These are phyloP conservation scores for Ogataea allantospora DNA, from an alignment of 805 yeast species.

Conservation along the genomic window DNA sequence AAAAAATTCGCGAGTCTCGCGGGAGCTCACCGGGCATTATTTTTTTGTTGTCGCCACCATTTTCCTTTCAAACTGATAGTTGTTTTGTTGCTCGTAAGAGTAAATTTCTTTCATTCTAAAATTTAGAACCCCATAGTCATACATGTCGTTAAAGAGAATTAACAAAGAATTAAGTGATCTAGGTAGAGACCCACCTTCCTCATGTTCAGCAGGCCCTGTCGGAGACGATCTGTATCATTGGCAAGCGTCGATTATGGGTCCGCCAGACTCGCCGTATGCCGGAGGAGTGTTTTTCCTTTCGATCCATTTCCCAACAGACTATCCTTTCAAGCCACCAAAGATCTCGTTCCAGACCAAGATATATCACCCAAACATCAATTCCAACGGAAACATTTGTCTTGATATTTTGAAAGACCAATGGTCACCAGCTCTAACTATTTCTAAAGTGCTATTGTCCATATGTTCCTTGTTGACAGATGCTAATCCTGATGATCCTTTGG, in stretches of 20 bases:
- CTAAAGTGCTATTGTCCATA: conserved; percentile 90
- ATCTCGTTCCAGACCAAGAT: conserved; percentile 90
- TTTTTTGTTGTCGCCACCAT: neutral
- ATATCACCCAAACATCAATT: conserved; percentile 96
- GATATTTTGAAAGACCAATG: conserved; percentile 97
- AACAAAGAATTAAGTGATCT: conserved; percentile 93
- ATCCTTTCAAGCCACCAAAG: conserved; percentile 98
- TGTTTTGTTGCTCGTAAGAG: conserved; percentile 13
- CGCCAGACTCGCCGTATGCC: conserved; percentile 84
- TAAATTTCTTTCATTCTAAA: conserved; percentile 11
- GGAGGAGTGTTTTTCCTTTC: conserved; percentile 92
- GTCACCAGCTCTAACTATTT: conserved; percentile 97
- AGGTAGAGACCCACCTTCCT: conserved; percentile 98
- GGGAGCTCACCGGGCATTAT: conserved; percentile 2
- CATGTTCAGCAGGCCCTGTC: conserved; percentile 98
- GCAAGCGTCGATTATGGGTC: conserved; percentile 99
- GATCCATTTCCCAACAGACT: conserved; percentile 97
- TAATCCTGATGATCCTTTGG: conserved; percentile 98
- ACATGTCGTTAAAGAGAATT: conserved; percentile 91
- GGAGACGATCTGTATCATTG: conserved; percentile 98
- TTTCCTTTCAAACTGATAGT: conserved; percentile 1
- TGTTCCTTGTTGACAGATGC: conserved; percentile 97
- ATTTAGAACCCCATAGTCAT: conserved; percentile 12
- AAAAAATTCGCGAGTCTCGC: neutral
- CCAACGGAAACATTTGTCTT: conserved; percentile 93